Percentiles rank a stretch among this genome's conserved stretches.
phyloP scores from a whole-genome alignment of 1,139 yeast species.

The Pichia sp. region DNA sequence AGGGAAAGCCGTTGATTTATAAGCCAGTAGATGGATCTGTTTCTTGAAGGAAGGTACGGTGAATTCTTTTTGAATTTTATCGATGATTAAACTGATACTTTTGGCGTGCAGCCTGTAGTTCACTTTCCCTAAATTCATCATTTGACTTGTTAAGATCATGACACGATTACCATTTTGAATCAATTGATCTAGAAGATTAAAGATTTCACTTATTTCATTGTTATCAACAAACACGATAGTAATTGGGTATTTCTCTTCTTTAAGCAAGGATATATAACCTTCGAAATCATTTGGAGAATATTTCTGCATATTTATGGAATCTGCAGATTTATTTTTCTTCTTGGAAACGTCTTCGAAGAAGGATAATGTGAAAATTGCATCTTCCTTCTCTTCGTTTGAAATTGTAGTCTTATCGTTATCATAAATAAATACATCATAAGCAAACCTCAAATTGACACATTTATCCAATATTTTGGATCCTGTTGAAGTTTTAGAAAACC shows the following conservation, averaged over 20 bases:
- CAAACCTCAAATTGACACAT: not conserved
- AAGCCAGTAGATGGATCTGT: constrained; percentile 1
- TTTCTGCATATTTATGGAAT: not conserved
- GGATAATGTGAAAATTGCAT: not conserved
- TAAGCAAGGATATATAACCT: not conserved
- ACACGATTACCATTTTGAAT: not conserved
- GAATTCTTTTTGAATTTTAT: not conserved
- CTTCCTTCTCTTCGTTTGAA: not conserved
- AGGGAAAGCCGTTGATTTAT: not conserved
- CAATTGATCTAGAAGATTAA: not conserved
- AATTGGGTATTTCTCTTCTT: not conserved
- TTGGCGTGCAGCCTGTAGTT: not conserved
- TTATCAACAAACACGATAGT: not conserved
- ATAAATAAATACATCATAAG: not conserved
- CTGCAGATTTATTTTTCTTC: not conserved
- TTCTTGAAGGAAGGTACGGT: not conserved
- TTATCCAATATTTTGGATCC: not conserved
- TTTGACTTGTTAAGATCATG: not conserved
- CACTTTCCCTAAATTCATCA: not conserved
- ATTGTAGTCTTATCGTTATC: not conserved
- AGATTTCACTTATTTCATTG: not conserved
- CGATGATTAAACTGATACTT: not conserved
- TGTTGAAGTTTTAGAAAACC: not conserved
- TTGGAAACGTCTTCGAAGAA: not conserved
- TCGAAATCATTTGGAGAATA: not conserved